phyloP scores from a whole-genome alignment of 2,329 filamentous ascomycete species.

The Colletotrichum abscissum region DNA sequence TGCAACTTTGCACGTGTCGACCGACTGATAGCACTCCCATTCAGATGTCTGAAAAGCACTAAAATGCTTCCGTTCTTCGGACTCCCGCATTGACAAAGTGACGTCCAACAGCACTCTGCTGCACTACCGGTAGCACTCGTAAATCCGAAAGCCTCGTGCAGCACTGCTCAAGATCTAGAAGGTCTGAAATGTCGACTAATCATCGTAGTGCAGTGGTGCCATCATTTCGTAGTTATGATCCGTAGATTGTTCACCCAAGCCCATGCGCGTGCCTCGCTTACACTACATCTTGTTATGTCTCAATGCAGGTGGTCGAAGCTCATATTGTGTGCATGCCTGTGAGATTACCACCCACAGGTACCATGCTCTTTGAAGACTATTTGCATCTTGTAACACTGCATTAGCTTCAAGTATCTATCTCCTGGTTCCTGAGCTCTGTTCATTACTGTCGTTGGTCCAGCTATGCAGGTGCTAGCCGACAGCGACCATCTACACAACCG shows the following conservation, averaged over 20 bases:
- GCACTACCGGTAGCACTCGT: background rate
- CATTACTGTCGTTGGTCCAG: slow-evolving; percentile 26
- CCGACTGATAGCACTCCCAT: background rate
- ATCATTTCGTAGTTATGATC: background rate
- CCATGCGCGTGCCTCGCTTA: background rate
- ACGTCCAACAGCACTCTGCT: background rate
- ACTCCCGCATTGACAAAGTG: background rate
- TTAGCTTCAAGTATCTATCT: slow-evolving; percentile 7
- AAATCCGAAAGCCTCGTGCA: background rate
- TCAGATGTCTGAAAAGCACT: background rate
- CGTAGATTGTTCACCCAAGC: background rate
- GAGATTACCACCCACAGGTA: background rate
- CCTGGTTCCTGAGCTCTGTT: slow-evolving; percentile 17
- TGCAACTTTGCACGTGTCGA: slow-evolving; percentile 21
- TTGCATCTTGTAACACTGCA: background rate
- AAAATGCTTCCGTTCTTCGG: background rate
- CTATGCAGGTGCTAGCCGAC: slow-evolving; percentile 33
- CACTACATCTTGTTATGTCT: slow-evolving; percentile 1
- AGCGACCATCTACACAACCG: slow-evolving; percentile 29
- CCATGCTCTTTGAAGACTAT: background rate
- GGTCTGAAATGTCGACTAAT: background rate
- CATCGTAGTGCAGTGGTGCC: background rate
- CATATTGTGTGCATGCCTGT: background rate
- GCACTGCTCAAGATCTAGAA: background rate
- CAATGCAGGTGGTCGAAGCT: background rate